Evolutionary conservation across 1,284 basidiomycete genomes (phyloP).

Genomic region (Flammula alnicola): DNA sequence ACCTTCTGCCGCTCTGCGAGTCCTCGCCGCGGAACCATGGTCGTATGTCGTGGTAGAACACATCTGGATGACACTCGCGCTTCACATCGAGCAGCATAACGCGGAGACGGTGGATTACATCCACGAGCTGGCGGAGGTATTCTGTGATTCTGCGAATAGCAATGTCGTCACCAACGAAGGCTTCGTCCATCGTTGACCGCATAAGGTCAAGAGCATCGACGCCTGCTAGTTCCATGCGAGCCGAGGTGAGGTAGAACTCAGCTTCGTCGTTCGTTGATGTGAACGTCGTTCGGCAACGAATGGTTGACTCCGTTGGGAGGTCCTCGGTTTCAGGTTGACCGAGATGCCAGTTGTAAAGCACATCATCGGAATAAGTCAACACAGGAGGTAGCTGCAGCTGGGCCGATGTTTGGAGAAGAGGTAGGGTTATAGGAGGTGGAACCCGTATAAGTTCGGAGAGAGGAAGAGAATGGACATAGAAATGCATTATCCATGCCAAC

Average conservation of each 20-base stretch:
- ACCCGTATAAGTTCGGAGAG: constrained; percentile 58
- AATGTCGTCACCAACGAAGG: constrained; percentile 85
- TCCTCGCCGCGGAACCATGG: constrained; percentile 94
- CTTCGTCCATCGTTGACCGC: constrained; percentile 89
- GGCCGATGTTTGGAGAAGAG: constrained; percentile 76
- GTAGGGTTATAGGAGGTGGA: constrained; percentile 77
- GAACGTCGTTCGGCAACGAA: constrained; percentile 74
- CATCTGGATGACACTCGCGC: constrained; percentile 75
- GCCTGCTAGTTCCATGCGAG: constrained; percentile 91
- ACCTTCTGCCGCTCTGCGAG: constrained; percentile 39
- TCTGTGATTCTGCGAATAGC: constrained; percentile 74
- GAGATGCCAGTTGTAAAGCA: constrained; percentile 89
- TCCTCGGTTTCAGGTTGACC: constrained; percentile 26
- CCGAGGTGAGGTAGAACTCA: constrained; percentile 89
- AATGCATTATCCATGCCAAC: constrained; percentile 85
- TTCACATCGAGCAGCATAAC: constrained; percentile 67
- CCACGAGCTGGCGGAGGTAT: constrained; percentile 72
- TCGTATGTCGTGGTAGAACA: constrained; percentile 86
- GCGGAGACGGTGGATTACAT: constrained; percentile 70
- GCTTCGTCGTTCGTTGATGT: constrained; percentile 85
- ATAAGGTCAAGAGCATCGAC: constrained; percentile 87
- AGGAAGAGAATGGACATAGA: constrained; percentile 85
- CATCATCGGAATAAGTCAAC: constrained; percentile 92
- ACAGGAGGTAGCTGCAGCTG: constrained; percentile 88
- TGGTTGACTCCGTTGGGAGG: constrained; percentile 49